Evolutionary conservation across 2,329 filamentous ascomycete species (phyloP).

Genomic region (Curvularia lunata): DNA sequence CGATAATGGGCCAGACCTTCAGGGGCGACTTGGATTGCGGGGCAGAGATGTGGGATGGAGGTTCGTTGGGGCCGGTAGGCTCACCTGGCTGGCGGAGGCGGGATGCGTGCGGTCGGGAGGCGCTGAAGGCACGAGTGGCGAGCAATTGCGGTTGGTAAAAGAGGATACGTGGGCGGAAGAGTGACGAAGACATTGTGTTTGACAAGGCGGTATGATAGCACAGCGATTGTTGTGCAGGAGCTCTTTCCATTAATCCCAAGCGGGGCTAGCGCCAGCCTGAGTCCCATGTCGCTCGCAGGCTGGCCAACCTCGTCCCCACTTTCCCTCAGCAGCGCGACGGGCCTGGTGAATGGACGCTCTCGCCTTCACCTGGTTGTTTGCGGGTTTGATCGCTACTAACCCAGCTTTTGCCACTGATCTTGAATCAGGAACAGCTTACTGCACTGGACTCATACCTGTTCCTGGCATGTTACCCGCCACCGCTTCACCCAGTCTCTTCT

Average conservation of each 20-base stretch:
- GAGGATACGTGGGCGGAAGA: conserved; percentile 24
- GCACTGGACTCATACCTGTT: not conserved
- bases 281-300: not conserved
- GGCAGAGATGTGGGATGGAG: conserved; percentile 39
- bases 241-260: conserved; percentile 17
- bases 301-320: conserved; percentile 2
- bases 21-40: conserved; percentile 50
- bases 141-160: conserved; percentile 12
- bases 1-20: conserved; percentile 54
- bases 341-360: not conserved
- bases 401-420: not conserved
- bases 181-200: conserved; percentile 41
- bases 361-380: not conserved
- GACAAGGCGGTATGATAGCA: conserved; percentile 31
- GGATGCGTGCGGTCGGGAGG: conserved; percentile 31
- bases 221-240: conserved; percentile 29
- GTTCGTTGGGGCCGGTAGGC: conserved; percentile 49
- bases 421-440: not conserved
- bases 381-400: not conserved
- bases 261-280: conserved; percentile 4
- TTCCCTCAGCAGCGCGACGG: not conserved
- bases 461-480: not conserved
- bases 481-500: conserved; percentile 21
- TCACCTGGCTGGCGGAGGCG: conserved; percentile 45
- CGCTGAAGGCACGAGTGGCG: conserved; percentile 33